Evolutionary conservation across 2,329 filamentous ascomycete species (phyloP), one percentile per base, ranked within the genome.

Genomic region (Phoma sp.): DNA sequence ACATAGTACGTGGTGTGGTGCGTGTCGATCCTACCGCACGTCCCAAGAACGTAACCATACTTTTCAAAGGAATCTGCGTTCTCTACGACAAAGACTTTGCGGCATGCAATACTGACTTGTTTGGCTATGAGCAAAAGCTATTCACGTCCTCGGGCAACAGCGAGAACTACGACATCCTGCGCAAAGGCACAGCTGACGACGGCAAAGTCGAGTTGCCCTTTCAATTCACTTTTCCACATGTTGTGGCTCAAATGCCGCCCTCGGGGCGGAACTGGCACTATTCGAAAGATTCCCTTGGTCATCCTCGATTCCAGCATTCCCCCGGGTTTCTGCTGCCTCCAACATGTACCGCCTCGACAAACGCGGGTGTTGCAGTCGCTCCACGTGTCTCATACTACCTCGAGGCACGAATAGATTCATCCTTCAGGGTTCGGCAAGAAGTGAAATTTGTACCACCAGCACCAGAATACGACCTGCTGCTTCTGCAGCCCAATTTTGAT

Each of bases 201-300:
- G 62, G 61, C 15, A 65, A 61, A 40, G 63, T 68, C 2, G 68
- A 71, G 40, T 43, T 72, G 1, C 61, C 62, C 13, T 72, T 72
- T 33, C 55, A 64, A 36, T 67, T 72, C 40, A 61, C 35, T n/a
- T 70, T 68, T 41, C 65, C 68, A 3, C 60, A 60, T 6, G 33
- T 45, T 13, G 65, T 60, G 6, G 60, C 54, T n/a, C 39, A 60
- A 37, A 29, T 49, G 7, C 64, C 59, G 24, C 63, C 63, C 19
- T 24, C 59, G 2, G 57, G 50, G 22, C 48, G 57, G 39, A 27
- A 43, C 12, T 64, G 57, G 61, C 55, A 59, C 24, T 53, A 66
- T 9, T 54, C 57, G 2, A 44, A 62, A 13, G 65, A 68, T 31
- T 56, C 58, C 6, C 60, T 51, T 39, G 60, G 66, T 25, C 64